These are phyloP conservation scores for Antitrichia curtipendula DNA, from an alignment of 225 moss, liverwort and hornwort species.

Conservation along the genomic window DNA sequence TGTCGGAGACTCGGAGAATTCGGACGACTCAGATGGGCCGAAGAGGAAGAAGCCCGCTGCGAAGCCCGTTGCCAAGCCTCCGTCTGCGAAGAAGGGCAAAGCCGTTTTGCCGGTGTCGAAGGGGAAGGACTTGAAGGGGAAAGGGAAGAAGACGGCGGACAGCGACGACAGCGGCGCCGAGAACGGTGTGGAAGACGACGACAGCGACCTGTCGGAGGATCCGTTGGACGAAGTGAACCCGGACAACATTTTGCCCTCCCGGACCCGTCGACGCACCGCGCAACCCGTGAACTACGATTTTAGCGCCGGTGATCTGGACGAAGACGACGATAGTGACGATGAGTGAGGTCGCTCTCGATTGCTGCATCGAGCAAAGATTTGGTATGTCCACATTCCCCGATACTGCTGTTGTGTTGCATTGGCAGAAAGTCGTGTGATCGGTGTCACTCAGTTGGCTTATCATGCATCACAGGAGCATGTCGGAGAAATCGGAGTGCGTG, in stretches of 20 bases:
- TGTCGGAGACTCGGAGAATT: slow-evolving; percentile 24
- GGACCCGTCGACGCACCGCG: slow-evolving; percentile 48
- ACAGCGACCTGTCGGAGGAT: slow-evolving; percentile 51
- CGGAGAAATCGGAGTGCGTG: background rate
- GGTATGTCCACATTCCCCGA: background rate
- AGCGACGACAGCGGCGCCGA: slow-evolving; percentile 22
- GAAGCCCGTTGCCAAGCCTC: slow-evolving; percentile 8
- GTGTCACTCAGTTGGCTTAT: slow-evolving; percentile 3
- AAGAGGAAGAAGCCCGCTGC: slow-evolving; percentile 9
- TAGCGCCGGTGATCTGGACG: slow-evolving; percentile 34
- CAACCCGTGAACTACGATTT: slow-evolving; percentile 53
- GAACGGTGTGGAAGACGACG: slow-evolving; percentile 33
- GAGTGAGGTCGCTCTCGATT: slow-evolving; percentile 3
- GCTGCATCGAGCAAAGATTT: background rate
- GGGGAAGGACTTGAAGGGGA: slow-evolving; percentile 36
- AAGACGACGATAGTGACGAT: slow-evolving; percentile 47
- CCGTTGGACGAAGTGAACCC: slow-evolving; percentile 67
- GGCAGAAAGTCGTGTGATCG: background rate
- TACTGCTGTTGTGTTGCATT: background rate
- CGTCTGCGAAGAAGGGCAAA: slow-evolving; percentile 34
- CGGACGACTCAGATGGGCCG: slow-evolving; percentile 6
- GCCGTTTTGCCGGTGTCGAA: background rate
- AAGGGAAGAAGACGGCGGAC: slow-evolving; percentile 38
- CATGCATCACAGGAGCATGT: slow-evolving; percentile 10
- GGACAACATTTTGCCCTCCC: slow-evolving; percentile 47